Evolutionary conservation across 2,329 filamentous ascomycete genomes (phyloP).

Genomic region (Herpotrichia juniperi): DNA sequence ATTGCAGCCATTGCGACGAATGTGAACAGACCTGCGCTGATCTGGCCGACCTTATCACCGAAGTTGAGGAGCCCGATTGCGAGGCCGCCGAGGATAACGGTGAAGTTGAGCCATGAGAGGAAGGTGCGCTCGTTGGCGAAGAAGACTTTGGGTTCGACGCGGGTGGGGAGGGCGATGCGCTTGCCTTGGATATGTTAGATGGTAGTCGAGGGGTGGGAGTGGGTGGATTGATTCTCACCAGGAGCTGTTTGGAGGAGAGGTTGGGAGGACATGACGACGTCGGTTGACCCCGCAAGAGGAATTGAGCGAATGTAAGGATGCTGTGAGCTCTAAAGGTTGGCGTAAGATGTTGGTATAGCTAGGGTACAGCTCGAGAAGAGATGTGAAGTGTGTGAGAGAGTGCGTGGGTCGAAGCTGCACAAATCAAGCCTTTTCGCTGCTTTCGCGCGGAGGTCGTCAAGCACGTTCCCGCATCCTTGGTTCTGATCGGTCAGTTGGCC

Average conservation of each 20-base stretch:
- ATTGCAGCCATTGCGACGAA: constrained; percentile 93
- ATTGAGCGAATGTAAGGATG: constrained; percentile 1
- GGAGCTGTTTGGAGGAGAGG: constrained; percentile 93
- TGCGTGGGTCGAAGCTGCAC: neutral
- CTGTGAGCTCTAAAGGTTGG: constrained; percentile 10
- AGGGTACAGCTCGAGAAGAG: constrained; percentile 17
- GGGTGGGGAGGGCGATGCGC: constrained; percentile 95
- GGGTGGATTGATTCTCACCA: constrained; percentile 61
- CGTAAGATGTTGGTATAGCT: constrained; percentile 11
- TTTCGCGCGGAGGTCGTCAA: neutral
- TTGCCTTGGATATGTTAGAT: constrained; percentile 69
- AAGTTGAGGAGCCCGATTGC: constrained; percentile 98
- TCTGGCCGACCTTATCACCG: constrained; percentile 90
- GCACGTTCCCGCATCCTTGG: constrained; percentile 1
- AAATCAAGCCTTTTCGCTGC: neutral
- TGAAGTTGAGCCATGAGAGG: constrained; percentile 99
- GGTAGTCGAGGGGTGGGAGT: constrained; percentile 1
- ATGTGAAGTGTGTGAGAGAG: neutral
- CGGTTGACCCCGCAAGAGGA: constrained; percentile 6
- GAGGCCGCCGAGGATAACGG: constrained; percentile 94
- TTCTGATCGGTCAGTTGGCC: neutral
- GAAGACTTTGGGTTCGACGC: constrained; percentile 99
- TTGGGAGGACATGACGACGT: constrained; percentile 83
- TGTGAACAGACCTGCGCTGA: constrained; percentile 92
- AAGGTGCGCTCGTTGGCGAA: constrained; percentile 99